Base-by-base conservation (phyloP, 2,329 filamentous ascomycete genomes). In the Fusarium sp. region DNA sequence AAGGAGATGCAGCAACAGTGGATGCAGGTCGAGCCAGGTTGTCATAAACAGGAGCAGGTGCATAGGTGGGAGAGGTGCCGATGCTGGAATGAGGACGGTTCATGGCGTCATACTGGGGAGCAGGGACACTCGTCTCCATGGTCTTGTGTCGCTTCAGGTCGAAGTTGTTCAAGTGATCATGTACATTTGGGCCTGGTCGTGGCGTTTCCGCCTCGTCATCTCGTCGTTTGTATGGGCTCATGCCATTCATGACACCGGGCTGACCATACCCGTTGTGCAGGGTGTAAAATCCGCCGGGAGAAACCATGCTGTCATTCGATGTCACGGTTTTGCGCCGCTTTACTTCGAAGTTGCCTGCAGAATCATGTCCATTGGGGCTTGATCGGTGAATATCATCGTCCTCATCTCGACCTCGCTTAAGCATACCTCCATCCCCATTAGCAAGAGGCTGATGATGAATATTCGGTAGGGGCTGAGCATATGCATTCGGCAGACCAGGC, bases 131-230 rank as follows among this genome's bases (percentile, higher is more conserved):
- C 15, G 86, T 84, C 75, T 93, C 91, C 70, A 90, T 88, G 1
- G 93, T 95, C 85, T 95, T 95, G 71, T 93, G 91, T 74, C 94
- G 90, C 84, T 97, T 97, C 65, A 92, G 81, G 27, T 92, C 88
- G 70, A 90, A 83, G 47, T 91, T 89, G 15, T 76, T 77, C 74
- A 80, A 76, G 27, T 72, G 62, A 25, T 74, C 75, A 27, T 77
- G 63, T 20, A 75, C 79, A 47, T 88, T 88, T 77, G 87, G 91
- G 42, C 89, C 86, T 27, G 91, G 88, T 17, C 92, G 90, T 55
- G 87, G 85, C 63, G 85, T 68, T 27, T 86, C 84, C 29, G 92
- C 90, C 25, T 90, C 88, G 36, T 94, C 91, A 36, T 87, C 85
- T 15, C 86, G 84, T 59, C 86, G 81, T 79, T 87, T 87, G 57